Percentiles rank a stretch among this genome's conserved stretches.
Conservation (phyloP, 2,329 filamentous ascomycete genomes). For the Pseudopithomyces chartarum region DNA sequence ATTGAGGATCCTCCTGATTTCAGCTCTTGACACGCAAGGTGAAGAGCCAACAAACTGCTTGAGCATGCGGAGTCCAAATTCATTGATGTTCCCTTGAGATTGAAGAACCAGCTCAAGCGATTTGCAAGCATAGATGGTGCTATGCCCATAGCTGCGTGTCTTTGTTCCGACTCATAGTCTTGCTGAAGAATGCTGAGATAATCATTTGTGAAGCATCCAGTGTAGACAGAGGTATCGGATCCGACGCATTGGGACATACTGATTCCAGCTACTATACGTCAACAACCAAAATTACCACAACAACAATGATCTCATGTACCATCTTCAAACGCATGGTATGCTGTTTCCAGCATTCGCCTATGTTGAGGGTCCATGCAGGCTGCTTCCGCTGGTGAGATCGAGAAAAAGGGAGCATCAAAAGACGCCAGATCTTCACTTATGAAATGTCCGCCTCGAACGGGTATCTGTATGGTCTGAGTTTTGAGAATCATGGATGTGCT, state of each 20-base stretch:
- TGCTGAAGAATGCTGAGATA: too few relatives aligned
- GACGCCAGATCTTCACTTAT: conserved; percentile 2
- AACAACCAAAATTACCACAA: too few relatives aligned
- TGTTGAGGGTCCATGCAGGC: conserved; percentile 24
- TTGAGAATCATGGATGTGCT: too few relatives aligned
- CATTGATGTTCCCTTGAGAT: conserved; percentile 20
- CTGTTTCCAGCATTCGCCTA: conserved; percentile 18
- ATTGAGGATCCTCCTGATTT: neutral
- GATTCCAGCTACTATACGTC: neutral
- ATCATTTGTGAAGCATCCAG: conserved; percentile 1
- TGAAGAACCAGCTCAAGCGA: conserved; percentile 20
- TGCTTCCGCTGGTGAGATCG: conserved; percentile 13
- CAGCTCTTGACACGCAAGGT: conserved; percentile 12
- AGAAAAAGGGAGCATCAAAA: conserved; percentile 20
- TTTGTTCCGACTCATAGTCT: too few relatives aligned
- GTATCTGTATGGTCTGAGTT: too few relatives aligned
- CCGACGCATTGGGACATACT: neutral
- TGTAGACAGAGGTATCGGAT: neutral
- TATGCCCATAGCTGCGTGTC: conserved; percentile 2
- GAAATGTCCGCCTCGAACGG: conserved; percentile 4
- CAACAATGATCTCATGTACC: too few relatives aligned
- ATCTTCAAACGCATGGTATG: conserved; percentile 24
- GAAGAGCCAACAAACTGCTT: conserved; percentile 1
- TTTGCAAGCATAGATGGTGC: conserved; percentile 10
- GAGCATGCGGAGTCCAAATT: conserved; percentile 27